These are phyloP conservation scores for Starmera dryadoides DNA, from an alignment of 805 yeast genomes.

Conservation along the genomic window DNA sequence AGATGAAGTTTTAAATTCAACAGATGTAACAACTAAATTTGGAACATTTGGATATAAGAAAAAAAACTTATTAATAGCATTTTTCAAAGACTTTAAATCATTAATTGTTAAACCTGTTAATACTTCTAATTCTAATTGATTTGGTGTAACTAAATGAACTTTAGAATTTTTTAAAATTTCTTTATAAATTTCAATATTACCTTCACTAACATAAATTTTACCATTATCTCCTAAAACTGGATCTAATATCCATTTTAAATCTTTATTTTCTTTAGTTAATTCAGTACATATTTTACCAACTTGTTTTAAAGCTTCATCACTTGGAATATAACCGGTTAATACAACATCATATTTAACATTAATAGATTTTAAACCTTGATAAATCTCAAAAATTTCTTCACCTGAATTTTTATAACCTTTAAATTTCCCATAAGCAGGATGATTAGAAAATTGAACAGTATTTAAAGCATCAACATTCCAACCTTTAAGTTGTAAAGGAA, in stretches of 20 bases:
- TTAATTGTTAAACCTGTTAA: constrained; percentile 40
- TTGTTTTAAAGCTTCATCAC: constrained; percentile 43
- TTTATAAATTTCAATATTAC: constrained; percentile 45
- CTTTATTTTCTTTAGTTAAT: constrained; percentile 21
- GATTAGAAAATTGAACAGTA: constrained; percentile 85
- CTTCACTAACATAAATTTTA: constrained; percentile 60
- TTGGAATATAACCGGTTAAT: constrained; percentile 76
- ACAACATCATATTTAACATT: constrained; percentile 53
- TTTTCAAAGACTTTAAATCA: constrained; percentile 27
- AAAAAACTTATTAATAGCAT: constrained; percentile 36
- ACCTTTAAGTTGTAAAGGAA: constrained; percentile 78
- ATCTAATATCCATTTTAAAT: constrained; percentile 61
- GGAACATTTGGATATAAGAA: constrained; percentile 35
- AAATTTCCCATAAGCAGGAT: constrained; percentile 78
- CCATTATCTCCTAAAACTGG: constrained; percentile 95
- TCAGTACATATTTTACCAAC: constrained; percentile 35
- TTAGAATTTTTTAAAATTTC: constrained; percentile 33
- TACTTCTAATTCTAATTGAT: constrained; percentile 66
- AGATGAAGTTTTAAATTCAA: constrained; percentile 23
- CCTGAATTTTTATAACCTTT: constrained; percentile 48
- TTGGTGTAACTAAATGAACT: constrained; percentile 57
- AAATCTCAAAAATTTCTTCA: constrained; percentile 38
- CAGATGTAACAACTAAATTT: constrained; percentile 54
- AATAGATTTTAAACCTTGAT: constrained; percentile 45
- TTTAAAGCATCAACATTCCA: constrained; percentile 93